Conservation (phyloP, 306 rosid genomes). For the Sesbania bispinosa region DNA sequence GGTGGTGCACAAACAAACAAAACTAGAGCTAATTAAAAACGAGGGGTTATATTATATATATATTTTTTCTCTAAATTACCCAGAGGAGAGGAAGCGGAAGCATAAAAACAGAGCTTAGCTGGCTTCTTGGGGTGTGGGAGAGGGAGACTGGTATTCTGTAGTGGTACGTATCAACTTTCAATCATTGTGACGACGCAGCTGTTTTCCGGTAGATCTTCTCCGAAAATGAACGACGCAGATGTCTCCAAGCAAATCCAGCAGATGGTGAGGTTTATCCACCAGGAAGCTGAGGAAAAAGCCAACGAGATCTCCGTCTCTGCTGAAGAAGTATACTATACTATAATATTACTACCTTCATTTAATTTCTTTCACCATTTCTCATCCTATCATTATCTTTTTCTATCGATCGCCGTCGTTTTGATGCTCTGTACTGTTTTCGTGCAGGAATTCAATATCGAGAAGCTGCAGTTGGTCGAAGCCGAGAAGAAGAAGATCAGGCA, state of each 20-base stretch:
- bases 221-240: slow-evolving; percentile 89
- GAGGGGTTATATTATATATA: too few species aligned
- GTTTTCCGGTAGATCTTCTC: slow-evolving; percentile 34
- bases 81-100: too few species aligned
- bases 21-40: too few species aligned
- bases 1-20: too few species aligned
- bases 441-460: slow-evolving; percentile 96
- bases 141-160: background rate
- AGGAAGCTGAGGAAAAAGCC: slow-evolving; percentile 97
- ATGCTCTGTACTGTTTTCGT: background rate
- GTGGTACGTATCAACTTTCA: background rate
- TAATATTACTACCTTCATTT: background rate
- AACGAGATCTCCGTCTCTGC: slow-evolving; percentile 96
- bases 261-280: slow-evolving; percentile 94
- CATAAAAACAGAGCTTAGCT: background rate
- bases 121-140: background rate
- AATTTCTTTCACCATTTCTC: background rate
- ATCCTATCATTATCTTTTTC: background rate
- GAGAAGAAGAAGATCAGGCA: slow-evolving; percentile 98
- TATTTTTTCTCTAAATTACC: too few species aligned
- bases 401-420: too few species aligned
- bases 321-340: slow-evolving; percentile 94
- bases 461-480: slow-evolving; percentile 88
- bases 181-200: background rate
- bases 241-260: slow-evolving; percentile 97